Base-by-base conservation (phyloP, 2,329 filamentous ascomycete genomes). In the Periconia sp. region DNA sequence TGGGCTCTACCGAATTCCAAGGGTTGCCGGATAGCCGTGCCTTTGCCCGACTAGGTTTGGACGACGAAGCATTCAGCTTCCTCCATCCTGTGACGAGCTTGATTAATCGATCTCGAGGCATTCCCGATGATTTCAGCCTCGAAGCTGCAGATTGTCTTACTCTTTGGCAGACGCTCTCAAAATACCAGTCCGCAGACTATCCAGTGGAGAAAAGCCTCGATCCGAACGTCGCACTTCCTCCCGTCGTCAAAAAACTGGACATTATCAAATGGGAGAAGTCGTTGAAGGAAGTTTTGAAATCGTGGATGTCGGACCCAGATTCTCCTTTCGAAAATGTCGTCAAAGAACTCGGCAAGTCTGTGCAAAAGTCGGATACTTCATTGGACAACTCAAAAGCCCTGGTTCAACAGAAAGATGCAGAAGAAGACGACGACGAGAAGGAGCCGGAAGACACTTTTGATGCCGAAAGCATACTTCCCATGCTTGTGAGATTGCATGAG, bases 101-200 rank as follows among this genome's bases (percentile, higher is more conserved):
- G 1, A 74, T 84, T 10, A 84, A 89, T 57, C 79, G 81, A 35
- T 82, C 81, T 37, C 79, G 83, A n/a, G 84, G 82, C 0, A 82
- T 88, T 17, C 83, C 90, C 0, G 80, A 85, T 30, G 89, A 92
- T 70, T 75, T 91, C 10, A 81, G 76, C 23, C 76, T 93, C 1
- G 89, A 92, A 65, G 82, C 89, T 8, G 80, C 87, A 31, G 89
- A 92, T 66, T 91, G 88, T 61, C 76, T 87, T 7, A 78, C 75
- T 1, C 74, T 92, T 0, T 92, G 86, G 83, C 76, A 82, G 52
- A 77, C 78, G 7, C 87, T 92, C 85, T 69, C 71, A 0, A 82
- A 83, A 58, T 74, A 82, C 47, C 78, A 86, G 62, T 85, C 76
- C 0, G 58, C 71, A 2, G 60, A 75, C 0, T 86, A 81, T 61